These are phyloP conservation scores for Bipolaris victoriae DNA, from an alignment of 2,329 filamentous ascomycete species.

Conservation along the genomic window DNA sequence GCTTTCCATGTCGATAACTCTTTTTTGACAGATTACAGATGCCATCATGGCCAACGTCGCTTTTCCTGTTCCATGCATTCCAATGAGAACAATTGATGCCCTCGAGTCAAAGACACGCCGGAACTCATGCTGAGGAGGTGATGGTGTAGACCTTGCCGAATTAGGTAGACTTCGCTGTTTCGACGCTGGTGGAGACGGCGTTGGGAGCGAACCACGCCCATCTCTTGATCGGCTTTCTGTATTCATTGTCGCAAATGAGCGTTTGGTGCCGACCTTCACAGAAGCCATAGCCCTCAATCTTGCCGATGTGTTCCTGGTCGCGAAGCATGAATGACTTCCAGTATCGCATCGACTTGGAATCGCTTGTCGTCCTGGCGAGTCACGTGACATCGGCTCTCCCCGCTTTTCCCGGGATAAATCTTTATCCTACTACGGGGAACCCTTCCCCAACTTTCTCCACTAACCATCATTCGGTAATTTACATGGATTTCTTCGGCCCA, in stretches of 20 bases:
- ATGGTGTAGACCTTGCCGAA: conserved; percentile 31
- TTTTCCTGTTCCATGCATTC: conserved; percentile 77
- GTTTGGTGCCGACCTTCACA: conserved; percentile 36
- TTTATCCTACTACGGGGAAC: conserved; percentile 13
- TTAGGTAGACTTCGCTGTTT: conserved; percentile 20
- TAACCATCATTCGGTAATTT: conserved; percentile 1
- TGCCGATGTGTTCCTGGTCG: conserved; percentile 4
- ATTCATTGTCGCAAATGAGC: conserved; percentile 35
- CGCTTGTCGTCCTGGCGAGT: conserved; percentile 6
- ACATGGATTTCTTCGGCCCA: conserved; percentile 8
- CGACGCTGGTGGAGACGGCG: conserved; percentile 18
- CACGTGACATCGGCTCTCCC: conserved; percentile 10
- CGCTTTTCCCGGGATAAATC: conserved; percentile 18
- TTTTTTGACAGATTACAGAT: conserved; percentile 70
- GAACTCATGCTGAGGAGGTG: conserved; percentile 29
- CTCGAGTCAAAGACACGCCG: conserved; percentile 60
- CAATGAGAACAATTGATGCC: conserved; percentile 74
- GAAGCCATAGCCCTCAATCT: conserved; percentile 31
- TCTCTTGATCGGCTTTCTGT: conserved; percentile 22
- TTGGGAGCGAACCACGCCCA: conserved; percentile 20
- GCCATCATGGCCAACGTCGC: conserved; percentile 77
- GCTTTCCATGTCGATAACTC: conserved; percentile 71
- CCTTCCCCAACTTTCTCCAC: conserved; percentile 18
- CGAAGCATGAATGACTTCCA: conserved; percentile 9
- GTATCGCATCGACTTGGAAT: conserved; percentile 10